Percentiles rank a stretch among this genome's conserved stretches.
Evolutionary conservation across 2,329 filamentous ascomycete genomes (phyloP).

Genomic region (Thelonectria discophora): DNA sequence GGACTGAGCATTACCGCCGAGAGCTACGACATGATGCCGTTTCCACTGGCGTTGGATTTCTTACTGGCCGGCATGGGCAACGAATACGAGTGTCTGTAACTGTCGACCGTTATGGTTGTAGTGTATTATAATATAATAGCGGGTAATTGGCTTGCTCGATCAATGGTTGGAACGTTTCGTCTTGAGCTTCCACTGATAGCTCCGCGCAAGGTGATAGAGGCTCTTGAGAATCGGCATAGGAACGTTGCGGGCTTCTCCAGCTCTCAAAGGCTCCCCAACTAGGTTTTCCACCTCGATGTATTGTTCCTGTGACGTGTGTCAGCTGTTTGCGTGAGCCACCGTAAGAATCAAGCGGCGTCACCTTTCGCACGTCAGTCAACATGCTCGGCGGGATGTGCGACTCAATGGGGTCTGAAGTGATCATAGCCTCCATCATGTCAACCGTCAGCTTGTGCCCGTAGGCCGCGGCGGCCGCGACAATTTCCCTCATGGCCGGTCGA

Average conservation of each 20-base stretch:
- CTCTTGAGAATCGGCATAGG: slow-evolving; percentile 8
- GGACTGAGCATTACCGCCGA: slow-evolving; percentile 25
- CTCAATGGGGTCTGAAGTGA: slow-evolving; percentile 36
- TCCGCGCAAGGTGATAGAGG: slow-evolving; percentile 34
- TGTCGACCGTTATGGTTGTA: too few species aligned
- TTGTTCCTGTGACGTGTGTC: slow-evolving; percentile 30
- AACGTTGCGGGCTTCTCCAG: slow-evolving; percentile 29
- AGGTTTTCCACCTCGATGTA: slow-evolving; percentile 41
- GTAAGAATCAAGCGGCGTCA: neutral
- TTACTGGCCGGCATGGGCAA: slow-evolving; percentile 45
- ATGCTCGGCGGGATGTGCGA: slow-evolving; percentile 38
- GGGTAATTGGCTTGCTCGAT: neutral
- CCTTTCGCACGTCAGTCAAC: slow-evolving; percentile 38
- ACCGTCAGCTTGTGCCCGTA: slow-evolving; percentile 36
- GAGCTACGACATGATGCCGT: slow-evolving; percentile 35
- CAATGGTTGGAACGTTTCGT: slow-evolving; percentile 16
- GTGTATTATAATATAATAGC: neutral
- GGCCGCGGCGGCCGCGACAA: slow-evolving; percentile 33
- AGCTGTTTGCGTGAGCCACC: slow-evolving; percentile 1
- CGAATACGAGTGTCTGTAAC: slow-evolving; percentile 35
- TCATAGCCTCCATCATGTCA: slow-evolving; percentile 35
- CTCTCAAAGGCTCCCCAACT: slow-evolving; percentile 38
- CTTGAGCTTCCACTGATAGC: slow-evolving; percentile 37
- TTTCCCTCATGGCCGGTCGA: slow-evolving; percentile 38
- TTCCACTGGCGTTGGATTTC: slow-evolving; percentile 45